Evolutionary conservation across 2,329 filamentous ascomycete species (phyloP).

Genomic region (Aspergillus sp.): DNA sequence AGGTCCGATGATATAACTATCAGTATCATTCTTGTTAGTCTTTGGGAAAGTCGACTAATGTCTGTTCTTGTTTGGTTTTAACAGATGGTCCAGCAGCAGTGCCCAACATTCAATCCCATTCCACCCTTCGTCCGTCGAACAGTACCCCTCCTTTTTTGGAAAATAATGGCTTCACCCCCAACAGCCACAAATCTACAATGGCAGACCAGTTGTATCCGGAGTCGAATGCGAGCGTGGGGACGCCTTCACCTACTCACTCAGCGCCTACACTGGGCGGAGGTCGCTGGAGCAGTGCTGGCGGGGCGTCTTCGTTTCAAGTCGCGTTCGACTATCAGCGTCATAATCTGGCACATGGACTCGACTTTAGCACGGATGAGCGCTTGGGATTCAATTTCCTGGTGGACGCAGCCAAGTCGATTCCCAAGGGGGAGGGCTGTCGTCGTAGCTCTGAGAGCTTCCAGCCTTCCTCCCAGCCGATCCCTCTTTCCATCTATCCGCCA

Average conservation of each 20-base stretch:
- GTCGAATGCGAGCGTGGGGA: conserved; percentile 21
- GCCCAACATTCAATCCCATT: conserved; percentile 9
- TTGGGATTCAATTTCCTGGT: conserved; percentile 67
- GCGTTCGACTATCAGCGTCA: conserved; percentile 38
- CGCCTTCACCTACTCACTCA: conserved; percentile 23
- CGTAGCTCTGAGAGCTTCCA: conserved; percentile 19
- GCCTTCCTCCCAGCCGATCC: conserved; percentile 10
- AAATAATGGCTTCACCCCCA: conserved; percentile 15
- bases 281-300: conserved; percentile 17
- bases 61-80: background rate
- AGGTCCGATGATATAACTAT: background rate
- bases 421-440: conserved; percentile 43
- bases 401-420: conserved; percentile 50
- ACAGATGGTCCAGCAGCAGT: conserved; percentile 3
- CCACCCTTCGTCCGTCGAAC: conserved; percentile 12
- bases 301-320: conserved; percentile 26
- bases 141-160: conserved; percentile 20
- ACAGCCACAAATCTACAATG: conserved; percentile 10
- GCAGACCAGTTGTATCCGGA: conserved; percentile 22
- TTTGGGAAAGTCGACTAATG: background rate
- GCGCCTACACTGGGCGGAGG: conserved; percentile 14
- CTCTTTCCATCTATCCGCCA: conserved; percentile 17
- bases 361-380: conserved; percentile 53
- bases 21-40: background rate
- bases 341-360: conserved; percentile 46